Percentiles rank a stretch among this genome's conserved stretches.
Evolutionary conservation across 2,329 filamentous ascomycete species (phyloP).

Genomic region (Cladophialophora immunda): DNA sequence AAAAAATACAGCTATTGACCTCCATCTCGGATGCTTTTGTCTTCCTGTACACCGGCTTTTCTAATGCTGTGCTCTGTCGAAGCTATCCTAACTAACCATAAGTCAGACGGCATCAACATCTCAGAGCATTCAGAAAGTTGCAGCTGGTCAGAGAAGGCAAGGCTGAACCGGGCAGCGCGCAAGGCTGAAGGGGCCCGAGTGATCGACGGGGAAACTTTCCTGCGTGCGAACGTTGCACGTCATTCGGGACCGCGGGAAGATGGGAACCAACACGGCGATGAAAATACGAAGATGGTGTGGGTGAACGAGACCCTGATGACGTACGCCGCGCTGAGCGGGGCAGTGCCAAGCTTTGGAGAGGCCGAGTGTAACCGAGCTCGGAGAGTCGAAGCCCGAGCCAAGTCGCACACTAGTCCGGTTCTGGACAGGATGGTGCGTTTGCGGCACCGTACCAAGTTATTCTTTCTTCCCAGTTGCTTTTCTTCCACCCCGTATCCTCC

Average conservation of each 20-base stretch:
- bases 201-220: too few relatives aligned
- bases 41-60: neutral
- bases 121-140: too few relatives aligned
- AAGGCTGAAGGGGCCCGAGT: too few relatives aligned
- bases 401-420: too few relatives aligned
- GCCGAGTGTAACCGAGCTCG: neutral
- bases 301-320: neutral
- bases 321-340: neutral
- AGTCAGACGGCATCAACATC: too few relatives aligned
- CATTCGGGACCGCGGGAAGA: too few relatives aligned
- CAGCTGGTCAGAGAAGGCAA: neutral
- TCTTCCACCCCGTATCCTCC: too few relatives aligned
- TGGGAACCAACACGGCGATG: too few relatives aligned
- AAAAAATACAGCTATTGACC: neutral
- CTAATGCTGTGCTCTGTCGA: neutral
- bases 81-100: too few relatives aligned
- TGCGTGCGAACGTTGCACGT: neutral
- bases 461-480: too few relatives aligned
- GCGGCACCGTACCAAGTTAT: neutral
- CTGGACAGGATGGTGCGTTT: neutral
- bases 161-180: neutral
- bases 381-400: too few relatives aligned
- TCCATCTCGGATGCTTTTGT: neutral
- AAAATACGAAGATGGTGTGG: neutral
- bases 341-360: neutral